phyloP scores from a whole-genome alignment of 805 yeast species.

The Hanseniaspora guilliermondii region DNA sequence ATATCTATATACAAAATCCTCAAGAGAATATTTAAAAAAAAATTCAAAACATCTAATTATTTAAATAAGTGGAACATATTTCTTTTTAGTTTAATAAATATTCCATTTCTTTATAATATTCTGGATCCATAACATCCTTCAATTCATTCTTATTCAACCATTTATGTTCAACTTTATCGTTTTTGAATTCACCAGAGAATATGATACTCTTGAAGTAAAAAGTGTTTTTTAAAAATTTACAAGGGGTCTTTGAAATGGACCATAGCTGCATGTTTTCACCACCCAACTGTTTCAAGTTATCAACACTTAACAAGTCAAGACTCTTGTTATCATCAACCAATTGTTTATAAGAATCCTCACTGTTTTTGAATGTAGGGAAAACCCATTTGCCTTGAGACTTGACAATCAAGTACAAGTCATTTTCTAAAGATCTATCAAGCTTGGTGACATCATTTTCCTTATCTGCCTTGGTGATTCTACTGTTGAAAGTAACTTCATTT shows the following conservation, averaged over 20 bases:
- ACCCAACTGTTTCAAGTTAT: constrained; percentile 58
- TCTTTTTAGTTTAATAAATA: constrained; percentile 28
- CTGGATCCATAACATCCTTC: constrained; percentile 35
- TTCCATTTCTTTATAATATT: constrained; percentile 45
- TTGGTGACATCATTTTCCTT: constrained; percentile 45
- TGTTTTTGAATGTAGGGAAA: constrained; percentile 58
- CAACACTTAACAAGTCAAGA: constrained; percentile 62
- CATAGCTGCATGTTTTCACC: constrained; percentile 71
- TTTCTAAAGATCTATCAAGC: constrained; percentile 65
- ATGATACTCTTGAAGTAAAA: constrained; percentile 80
- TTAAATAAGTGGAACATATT: constrained; percentile 10
- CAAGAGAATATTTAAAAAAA: neutral
- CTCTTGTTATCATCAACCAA: constrained; percentile 26
- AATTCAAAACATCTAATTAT: neutral
- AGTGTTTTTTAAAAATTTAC: constrained; percentile 52
- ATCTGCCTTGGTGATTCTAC: constrained; percentile 74
- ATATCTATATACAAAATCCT: constrained; percentile 13
- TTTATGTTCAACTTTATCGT: constrained; percentile 39
- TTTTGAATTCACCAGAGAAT: constrained; percentile 61
- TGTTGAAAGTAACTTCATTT: constrained; percentile 29
- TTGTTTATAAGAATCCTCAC: constrained; percentile 21
- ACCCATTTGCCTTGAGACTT: constrained; percentile 48
- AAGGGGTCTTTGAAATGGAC: constrained; percentile 84
- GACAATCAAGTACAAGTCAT: constrained; percentile 67
- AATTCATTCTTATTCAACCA: constrained; percentile 85